Evolutionary conservation across 1,284 basidiomycete genomes (phyloP), one percentile per base, ranked within the genome.

Genomic region (Porogramme epimiltina): DNA sequence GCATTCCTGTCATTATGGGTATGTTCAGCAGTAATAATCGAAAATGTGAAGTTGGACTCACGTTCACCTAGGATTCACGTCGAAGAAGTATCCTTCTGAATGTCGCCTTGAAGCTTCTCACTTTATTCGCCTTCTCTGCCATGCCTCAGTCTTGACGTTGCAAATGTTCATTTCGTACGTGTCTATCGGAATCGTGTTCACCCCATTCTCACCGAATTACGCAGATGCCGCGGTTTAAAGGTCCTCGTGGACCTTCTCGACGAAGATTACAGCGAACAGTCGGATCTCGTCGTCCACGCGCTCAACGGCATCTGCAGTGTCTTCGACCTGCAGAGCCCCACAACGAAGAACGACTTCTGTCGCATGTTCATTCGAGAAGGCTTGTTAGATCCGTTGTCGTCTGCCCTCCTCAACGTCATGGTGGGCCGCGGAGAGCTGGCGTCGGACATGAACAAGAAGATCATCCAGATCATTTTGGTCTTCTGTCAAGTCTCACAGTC

Each of bases 311-410:
- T 99, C 49, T 88, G 89, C 49, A 93, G 88, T 60, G 96, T 98
- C 2, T 96, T 99, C 64, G 95, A 98, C 60, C 80, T 98, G 10
- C 86, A 95, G 70, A 94, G 91, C 45, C 93, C 95, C 1, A 97
- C 95, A 8, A 95, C 95, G 8, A 93, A 97, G 65, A 98, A 96
- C 66, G 96, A 98, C 71, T 98, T 98, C 67, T 98, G 95, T 67
- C 85, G 96, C 16, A 97, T 98, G 91, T 95, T 98, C 72, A 94
- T 97, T 26, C 84, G 93, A 22, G 96, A 98, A 70, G 95, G 95
- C 16, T 77, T 98, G 4, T 77, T 98, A 33, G 95, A 98, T 60
- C 96, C 96, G 0, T 73, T 99, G 1, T 94, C 95, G 0, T 87
- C 89, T 0, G 95, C 95, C 0, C 71, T 99, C 36, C 75, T 96